Evolutionary conservation across 768 basidiomycete genomes (phyloP), one percentile per base, ranked within the genome.

Genomic region (Phaeolepiota aurea): DNA sequence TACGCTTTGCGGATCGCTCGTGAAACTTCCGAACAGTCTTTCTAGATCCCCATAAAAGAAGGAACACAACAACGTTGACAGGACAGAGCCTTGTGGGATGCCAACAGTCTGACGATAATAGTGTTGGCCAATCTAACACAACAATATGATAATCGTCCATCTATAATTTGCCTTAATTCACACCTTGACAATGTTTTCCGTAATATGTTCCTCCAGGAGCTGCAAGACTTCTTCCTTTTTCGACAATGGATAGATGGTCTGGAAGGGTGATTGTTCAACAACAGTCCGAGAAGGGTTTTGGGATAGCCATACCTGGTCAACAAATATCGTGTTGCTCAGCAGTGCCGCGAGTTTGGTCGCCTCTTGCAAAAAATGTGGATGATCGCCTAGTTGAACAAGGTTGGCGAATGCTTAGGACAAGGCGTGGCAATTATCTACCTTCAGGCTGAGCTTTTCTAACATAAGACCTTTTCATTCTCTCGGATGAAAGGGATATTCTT

Each of bases 21-120:
- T 73, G 46, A 85, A 79, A 28, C 62, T 57, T 20, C 68, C 63
- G 32, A 75, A 69, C 4, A 53, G 64, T 20, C 63, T 72, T 59
- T 98, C 96, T 44, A 99, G 68, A 53, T 94, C 83, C 4, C 90
- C 93, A 49, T 97, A 99, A 57, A 89, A 96, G 60, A 93, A 87
- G 1, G 87, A 85, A 56, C 96, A 99, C 1, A 99, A 64, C n/a
- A 98, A 54, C 0, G 86, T 75, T 4, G 92, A 96, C n/a, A 98
- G 63, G n/a, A 92, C 79, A 2, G 93, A 97, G 15, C 96, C 96
- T 59, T 99, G 96, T 1, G 96, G 94, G 16, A 99, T 99, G 2
- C 96, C 96, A 20, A 88, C 76, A n/a, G 73, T 76, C 58, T 99
- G 96, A 10, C 84, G 79, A 55, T 84, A 94, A 53, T 83, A 89